These are phyloP conservation scores for Erodium texanum DNA, from an alignment of 441 rosid species.

Conservation along the genomic window DNA sequence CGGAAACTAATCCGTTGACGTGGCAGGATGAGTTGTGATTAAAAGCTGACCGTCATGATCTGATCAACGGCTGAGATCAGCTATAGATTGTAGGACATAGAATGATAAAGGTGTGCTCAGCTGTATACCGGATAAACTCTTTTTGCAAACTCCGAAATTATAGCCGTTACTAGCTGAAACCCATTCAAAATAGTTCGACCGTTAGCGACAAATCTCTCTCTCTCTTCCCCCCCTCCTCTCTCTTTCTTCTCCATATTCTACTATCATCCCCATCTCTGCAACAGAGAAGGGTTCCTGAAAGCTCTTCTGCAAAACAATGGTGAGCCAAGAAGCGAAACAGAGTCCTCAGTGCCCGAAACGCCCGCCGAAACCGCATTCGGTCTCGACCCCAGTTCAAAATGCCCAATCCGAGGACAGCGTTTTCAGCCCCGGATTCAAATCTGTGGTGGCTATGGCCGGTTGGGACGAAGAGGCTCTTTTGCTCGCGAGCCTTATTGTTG, in stretches of 20 bases:
- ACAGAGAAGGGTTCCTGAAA: background rate
- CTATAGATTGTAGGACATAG: no score
- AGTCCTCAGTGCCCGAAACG: conserved; percentile 20
- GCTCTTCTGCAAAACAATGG: conserved; percentile 29
- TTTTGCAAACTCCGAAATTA: conserved; percentile 6
- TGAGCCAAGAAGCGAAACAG: conserved; percentile 27
- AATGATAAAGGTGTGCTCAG: no score
- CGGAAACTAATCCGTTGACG: no score
- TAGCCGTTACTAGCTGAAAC: conserved; percentile 28
- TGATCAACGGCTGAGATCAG: background rate
- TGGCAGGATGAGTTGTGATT: no score
- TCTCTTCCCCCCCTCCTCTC: no score
- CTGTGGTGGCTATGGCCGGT: conserved; percentile 87
- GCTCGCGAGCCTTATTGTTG: conserved; percentile 63
- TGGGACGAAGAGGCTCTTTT: conserved; percentile 93
- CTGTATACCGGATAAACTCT: background rate
- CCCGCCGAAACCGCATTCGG: conserved; percentile 9
- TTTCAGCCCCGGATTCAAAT: conserved; percentile 82
- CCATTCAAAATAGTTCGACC: conserved; percentile 36
- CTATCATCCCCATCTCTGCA: conserved; percentile 1
- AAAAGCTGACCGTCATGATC: no score
- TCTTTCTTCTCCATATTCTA: conserved; percentile 10
- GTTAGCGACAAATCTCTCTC: conserved; percentile 24
- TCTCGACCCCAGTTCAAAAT: conserved; percentile 17
- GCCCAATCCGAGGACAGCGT: conserved; percentile 26